Base-by-base conservation (phyloP, 805 yeast species). In the Cyberlindnera mrakii region DNA sequence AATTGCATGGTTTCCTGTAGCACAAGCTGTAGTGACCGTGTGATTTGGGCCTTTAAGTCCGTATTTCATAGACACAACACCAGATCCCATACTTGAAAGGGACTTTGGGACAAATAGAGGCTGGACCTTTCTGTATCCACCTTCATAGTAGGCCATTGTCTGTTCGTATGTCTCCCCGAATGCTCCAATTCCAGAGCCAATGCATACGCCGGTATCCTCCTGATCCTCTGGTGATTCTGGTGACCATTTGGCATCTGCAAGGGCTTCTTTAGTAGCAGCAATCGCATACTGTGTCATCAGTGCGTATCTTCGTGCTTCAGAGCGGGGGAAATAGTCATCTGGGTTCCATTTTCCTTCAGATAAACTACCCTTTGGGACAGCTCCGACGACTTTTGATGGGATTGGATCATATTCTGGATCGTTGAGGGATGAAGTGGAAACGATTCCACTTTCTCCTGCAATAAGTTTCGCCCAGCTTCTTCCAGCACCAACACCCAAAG, bases 151-250 rank as follows among this genome's bases (percentile, higher is more conserved):
- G 2, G 70, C 67, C 13, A 77, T 70, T 2, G 87, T 63, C 52
- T 82, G 86, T 4, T 77, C 82, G 54, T 78, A 79, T 0, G 77
- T 63, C 46, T 87, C 95, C 15, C 78, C 82, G 38, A 91, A 72
- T 3, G 95, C 85, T 0, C 97, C 98, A 39, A 93, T 85, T 0
- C 97, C 96, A 1, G 96, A 82, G 1, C 98, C 99, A 8, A 91
- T 76, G n/a, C 88, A 81, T 2, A 86, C 89, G 2, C 97, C 95
- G 3, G 78, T 65, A 34, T 62, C 53, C 3, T 58, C 44, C 41
- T 57, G 59, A 56, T 55, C 73, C 48, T 39, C 57, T 2, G 62
- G 64, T 1, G 64, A 44, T 2, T 43, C 44, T 0, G 80, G 75
- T 25, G 56, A 45, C 72, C 82, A 72, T 29, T 71, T 61, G 0